Percentiles rank a stretch among this genome's conserved stretches.
These are phyloP conservation scores for Botrytis squamosa DNA, from an alignment of 2,329 filamentous ascomycete genomes.

Conservation along the genomic window DNA sequence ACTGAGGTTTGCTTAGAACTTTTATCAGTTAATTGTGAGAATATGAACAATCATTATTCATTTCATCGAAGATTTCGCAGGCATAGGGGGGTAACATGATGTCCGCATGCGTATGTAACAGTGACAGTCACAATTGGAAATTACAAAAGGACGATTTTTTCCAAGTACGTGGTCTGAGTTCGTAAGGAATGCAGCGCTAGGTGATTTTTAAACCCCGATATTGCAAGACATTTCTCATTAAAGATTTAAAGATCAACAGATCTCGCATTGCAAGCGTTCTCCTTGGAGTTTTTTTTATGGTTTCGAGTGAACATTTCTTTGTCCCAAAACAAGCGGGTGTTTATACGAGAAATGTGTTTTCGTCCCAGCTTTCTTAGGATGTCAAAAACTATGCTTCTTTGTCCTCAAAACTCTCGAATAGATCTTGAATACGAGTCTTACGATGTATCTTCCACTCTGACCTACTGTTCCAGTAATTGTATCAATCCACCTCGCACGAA, in stretches of 20 bases:
- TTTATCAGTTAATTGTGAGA: not conserved
- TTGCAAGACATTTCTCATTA: not conserved
- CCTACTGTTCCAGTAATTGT: not conserved
- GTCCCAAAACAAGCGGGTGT: not conserved
- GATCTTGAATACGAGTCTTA: not conserved
- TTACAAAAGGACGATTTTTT: not conserved
- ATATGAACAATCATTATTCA: not conserved
- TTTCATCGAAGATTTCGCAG: not conserved
- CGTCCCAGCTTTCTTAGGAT: not conserved
- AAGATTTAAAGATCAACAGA: not conserved
- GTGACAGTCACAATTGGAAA: not conserved
- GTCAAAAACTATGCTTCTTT: not conserved
- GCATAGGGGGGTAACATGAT: not conserved
- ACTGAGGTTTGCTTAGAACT: not conserved
- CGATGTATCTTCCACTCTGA: not conserved
- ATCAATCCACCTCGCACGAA: not conserved
- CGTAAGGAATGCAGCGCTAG: not conserved
- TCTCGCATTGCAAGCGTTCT: not conserved
- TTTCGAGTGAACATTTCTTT: slow-evolving; percentile 1
- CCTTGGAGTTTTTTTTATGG: not conserved
- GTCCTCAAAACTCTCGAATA: not conserved
- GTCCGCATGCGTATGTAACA: not conserved
- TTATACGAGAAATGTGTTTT: not conserved
- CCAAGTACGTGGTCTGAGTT: not conserved
- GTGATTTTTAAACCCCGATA: no score